phyloP scores from a whole-genome alignment of 495 filamentous ascomycete species.

The Parathielavia hyrcaniae region DNA sequence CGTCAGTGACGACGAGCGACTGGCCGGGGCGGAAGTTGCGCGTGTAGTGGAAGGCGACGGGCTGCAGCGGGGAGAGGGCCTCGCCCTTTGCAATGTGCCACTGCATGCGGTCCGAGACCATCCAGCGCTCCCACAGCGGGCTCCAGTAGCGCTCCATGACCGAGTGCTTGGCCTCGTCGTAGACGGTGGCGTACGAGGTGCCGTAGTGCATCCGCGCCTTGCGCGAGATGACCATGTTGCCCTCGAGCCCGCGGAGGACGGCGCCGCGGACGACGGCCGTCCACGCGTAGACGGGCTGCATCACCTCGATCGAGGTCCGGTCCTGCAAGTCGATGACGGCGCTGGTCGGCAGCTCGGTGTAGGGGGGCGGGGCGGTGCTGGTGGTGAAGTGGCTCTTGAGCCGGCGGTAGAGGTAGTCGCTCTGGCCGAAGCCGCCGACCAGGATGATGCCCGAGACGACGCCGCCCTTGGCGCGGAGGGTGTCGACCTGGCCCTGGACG shows the following conservation, averaged over 20 bases:
- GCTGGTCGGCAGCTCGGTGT: conserved; percentile 58
- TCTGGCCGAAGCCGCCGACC: conserved; percentile 66
- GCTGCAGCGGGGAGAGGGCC: conserved; percentile 57
- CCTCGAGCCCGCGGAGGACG: conserved; percentile 62
- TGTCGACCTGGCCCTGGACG: conserved; percentile 55
- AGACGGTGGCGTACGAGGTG: conserved; percentile 70
- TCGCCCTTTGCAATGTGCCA: conserved; percentile 73
- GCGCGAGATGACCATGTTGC: conserved; percentile 61
- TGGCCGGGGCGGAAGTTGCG: conserved; percentile 67
- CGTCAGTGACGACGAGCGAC: conserved; percentile 61
- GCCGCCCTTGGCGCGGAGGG: conserved; percentile 54
- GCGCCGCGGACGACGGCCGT: conserved; percentile 67
- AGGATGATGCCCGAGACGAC: conserved; percentile 61
- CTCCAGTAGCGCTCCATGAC: conserved; percentile 66
- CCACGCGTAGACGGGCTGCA: conserved; percentile 73
- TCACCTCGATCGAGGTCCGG: conserved; percentile 55
- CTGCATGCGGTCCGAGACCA: conserved; percentile 73
- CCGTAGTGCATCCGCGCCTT: conserved; percentile 68
- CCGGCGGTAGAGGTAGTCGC: conserved; percentile 59
- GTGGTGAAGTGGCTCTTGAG: conserved; percentile 62
- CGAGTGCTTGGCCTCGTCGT: conserved; percentile 61
- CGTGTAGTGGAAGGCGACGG: conserved; percentile 71
- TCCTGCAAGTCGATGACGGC: conserved; percentile 36
- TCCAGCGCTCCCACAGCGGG: conserved; percentile 72
- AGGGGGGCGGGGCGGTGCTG: conserved; percentile 56